Conservation (phyloP, 2,329 filamentous ascomycete genomes). For the Lachnellula willkommii region DNA sequence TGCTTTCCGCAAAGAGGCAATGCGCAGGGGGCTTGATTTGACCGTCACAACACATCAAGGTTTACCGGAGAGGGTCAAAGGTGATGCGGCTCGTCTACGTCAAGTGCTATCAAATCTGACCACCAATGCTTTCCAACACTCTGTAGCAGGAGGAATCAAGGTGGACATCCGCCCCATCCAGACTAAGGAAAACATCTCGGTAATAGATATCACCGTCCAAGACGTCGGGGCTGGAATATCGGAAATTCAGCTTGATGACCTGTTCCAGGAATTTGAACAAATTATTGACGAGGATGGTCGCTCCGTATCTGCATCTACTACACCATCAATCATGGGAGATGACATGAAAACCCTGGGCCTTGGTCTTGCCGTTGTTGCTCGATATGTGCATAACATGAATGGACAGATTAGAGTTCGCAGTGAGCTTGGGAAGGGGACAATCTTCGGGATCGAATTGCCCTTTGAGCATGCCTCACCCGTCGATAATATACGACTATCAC, state of each 20-base stretch:
- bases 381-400: slow-evolving; percentile 22
- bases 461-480: slow-evolving; percentile 13
- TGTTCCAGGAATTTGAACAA: slow-evolving; percentile 24
- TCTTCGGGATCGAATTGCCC: slow-evolving; percentile 22
- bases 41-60: slow-evolving; percentile 18
- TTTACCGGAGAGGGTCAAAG: slow-evolving; percentile 20
- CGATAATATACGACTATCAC: neutral
- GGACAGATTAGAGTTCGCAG: slow-evolving; percentile 22
- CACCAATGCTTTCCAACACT: slow-evolving; percentile 23
- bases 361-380: slow-evolving; percentile 20
- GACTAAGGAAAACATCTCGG: slow-evolving; percentile 8
- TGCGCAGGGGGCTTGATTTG: slow-evolving; percentile 18
- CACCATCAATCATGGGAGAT: slow-evolving; percentile 1
- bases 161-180: slow-evolving; percentile 19
- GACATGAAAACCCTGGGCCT: slow-evolving; percentile 7
- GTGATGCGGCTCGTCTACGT: slow-evolving; percentile 19
- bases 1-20: slow-evolving; percentile 18
- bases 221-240: slow-evolving; percentile 24
- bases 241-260: slow-evolving; percentile 21
- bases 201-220: slow-evolving; percentile 18
- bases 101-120: slow-evolving; percentile 22
- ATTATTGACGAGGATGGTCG: slow-evolving; percentile 18
- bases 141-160: slow-evolving; percentile 16
- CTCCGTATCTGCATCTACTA: slow-evolving; percentile 2
- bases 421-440: slow-evolving; percentile 24